Conservation (phyloP, 768 basidiomycete genomes). For the Podaxis carcinomalis region DNA sequence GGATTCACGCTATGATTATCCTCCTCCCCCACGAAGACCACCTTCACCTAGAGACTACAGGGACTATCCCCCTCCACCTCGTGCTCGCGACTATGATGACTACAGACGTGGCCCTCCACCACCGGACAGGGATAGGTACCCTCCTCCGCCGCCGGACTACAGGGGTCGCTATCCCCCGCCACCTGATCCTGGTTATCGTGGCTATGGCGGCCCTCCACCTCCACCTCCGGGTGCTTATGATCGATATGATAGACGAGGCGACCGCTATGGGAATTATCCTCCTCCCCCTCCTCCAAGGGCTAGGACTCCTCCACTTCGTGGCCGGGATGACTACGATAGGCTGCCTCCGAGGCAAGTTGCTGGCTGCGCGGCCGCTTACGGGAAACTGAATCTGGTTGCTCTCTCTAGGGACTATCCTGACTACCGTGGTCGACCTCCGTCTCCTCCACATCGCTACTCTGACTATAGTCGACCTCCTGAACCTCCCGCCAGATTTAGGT, state of each 20-base stretch:
- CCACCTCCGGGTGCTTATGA: constrained; percentile 53
- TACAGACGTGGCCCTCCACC: constrained; percentile 48
- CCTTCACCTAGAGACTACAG: constrained; percentile 64
- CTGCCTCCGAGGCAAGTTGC: constrained; percentile 47
- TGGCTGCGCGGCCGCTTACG: neutral
- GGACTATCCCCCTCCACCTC: constrained; percentile 51
- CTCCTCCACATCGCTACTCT: constrained; percentile 41
- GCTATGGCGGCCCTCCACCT: constrained; percentile 43
- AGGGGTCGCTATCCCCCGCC: constrained; percentile 55
- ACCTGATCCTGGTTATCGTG: constrained; percentile 50
- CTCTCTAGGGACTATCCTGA: constrained; percentile 52
- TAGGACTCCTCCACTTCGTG: constrained; percentile 48
- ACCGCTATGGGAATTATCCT: constrained; percentile 39
- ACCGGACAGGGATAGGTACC: constrained; percentile 48
- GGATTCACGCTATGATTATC: constrained; percentile 60
- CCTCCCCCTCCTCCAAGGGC: constrained; percentile 48
- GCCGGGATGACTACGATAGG: constrained; percentile 64
- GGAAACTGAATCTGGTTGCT: constrained; percentile 9
- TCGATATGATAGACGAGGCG: constrained; percentile 54
- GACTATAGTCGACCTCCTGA: constrained; percentile 50
- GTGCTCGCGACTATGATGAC: constrained; percentile 67
- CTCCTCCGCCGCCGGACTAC: constrained; percentile 48
- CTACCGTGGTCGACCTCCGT: constrained; percentile 50
- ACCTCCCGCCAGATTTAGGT: constrained; percentile 45
- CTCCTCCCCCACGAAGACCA: constrained; percentile 50